phyloP scores from a whole-genome alignment of 2,329 filamentous ascomycete genomes.

The Fusarium sp. region DNA sequence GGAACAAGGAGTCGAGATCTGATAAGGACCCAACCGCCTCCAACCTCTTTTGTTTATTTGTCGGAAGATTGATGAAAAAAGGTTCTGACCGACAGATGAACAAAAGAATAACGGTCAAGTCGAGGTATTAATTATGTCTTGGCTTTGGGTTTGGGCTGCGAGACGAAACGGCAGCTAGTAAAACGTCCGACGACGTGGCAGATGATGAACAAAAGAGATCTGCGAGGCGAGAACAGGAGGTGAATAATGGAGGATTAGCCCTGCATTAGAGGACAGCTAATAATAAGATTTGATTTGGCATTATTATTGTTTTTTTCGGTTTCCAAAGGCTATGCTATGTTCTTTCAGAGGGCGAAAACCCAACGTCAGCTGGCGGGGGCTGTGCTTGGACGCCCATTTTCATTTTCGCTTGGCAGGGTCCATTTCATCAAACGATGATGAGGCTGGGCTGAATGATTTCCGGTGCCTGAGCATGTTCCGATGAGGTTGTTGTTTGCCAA shows the following conservation, averaged over 20 bases:
- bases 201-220: slow-evolving; percentile 5
- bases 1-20: slow-evolving; percentile 17
- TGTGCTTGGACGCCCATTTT: slow-evolving; percentile 30
- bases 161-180: not conserved
- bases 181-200: slow-evolving; percentile 1
- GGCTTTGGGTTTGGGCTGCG: slow-evolving; percentile 12
- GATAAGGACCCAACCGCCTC: slow-evolving; percentile 11
- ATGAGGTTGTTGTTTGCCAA: not conserved
- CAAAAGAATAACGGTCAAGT: not conserved
- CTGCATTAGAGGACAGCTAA: slow-evolving; percentile 7
- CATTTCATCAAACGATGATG: slow-evolving; percentile 2
- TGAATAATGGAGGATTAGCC: slow-evolving; percentile 17
- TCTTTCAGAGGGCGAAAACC: slow-evolving; percentile 33
- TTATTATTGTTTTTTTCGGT: not conserved
- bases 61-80: not conserved
- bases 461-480: slow-evolving; percentile 6
- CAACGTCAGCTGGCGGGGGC: slow-evolving; percentile 45
- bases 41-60: slow-evolving; percentile 8
- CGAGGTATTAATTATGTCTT: slow-evolving; percentile 17
- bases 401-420: slow-evolving; percentile 33
- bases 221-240: not conserved
- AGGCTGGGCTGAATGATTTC: not conserved
- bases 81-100: not conserved
- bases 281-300: not conserved
- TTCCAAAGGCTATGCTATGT: not conserved